A percentile compares a stretch with the other conserved stretches of the same genome.
Evolutionary conservation across 2,329 filamentous ascomycete species (phyloP).

Genomic region (Zymoseptoria ardabiliae): DNA sequence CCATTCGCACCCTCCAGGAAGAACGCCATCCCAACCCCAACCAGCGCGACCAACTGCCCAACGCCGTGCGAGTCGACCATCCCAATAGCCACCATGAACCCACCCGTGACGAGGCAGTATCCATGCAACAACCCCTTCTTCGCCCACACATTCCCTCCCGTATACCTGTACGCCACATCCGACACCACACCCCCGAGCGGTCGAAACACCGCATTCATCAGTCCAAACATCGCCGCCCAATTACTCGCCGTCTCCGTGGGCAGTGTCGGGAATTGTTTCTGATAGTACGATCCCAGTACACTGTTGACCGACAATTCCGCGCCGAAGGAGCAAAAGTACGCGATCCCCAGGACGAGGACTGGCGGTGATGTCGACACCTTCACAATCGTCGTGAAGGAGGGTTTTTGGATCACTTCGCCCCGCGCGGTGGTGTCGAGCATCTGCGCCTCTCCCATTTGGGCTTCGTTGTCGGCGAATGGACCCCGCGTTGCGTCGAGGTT

Average conservation of each 20-base stretch:
- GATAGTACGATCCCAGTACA: conserved; percentile 53
- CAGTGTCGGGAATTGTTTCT: conserved; percentile 43
- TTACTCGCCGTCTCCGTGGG: conserved; percentile 38
- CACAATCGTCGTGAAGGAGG: conserved; percentile 52
- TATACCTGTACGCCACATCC: conserved; percentile 49
- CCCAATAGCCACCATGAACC: conserved; percentile 57
- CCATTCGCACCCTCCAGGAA: conserved; percentile 83
- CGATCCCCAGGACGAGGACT: conserved; percentile 44
- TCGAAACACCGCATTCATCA: conserved; percentile 62
- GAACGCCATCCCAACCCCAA: conserved; percentile 68
- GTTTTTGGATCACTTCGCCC: conserved; percentile 56
- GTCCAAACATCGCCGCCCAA: conserved; percentile 68
- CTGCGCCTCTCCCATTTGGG: conserved; percentile 43
- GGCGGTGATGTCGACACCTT: conserved; percentile 56
- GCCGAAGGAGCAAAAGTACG: conserved; percentile 56
- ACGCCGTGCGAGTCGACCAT: conserved; percentile 54
- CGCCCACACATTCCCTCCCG: conserved; percentile 46
- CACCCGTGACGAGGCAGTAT: conserved; percentile 50
- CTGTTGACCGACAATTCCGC: conserved; percentile 55
- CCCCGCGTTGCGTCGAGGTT: conserved; percentile 32
- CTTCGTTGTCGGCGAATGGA: conserved; percentile 32
- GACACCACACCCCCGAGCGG: conserved; percentile 57
- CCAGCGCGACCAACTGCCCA: conserved; percentile 64
- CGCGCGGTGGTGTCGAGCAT: conserved; percentile 50
- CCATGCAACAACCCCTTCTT: conserved; percentile 58